Evolutionary conservation across 2,329 filamentous ascomycete genomes (phyloP).

Genomic region (Triangularia verruculosa): DNA sequence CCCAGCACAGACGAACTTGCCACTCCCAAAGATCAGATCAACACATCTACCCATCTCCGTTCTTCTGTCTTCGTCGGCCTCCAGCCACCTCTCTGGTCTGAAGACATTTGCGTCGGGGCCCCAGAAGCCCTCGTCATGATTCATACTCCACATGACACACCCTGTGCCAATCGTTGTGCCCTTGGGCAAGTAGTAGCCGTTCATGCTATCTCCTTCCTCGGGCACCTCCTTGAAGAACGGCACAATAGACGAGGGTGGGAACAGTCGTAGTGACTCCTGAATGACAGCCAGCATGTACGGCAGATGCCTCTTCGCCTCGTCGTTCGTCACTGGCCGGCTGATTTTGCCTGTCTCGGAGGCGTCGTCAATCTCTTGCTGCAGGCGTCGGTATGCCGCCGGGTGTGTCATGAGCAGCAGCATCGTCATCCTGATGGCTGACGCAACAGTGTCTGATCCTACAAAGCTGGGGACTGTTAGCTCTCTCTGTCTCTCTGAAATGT

Average conservation of each 20-base stretch:
- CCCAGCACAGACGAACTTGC: slow-evolving; percentile 22
- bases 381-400: slow-evolving; percentile 43
- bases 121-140: slow-evolving; percentile 12
- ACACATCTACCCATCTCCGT: slow-evolving; percentile 13
- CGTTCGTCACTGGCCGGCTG: slow-evolving; percentile 7
- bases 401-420: slow-evolving; percentile 51
- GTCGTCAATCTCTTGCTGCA: slow-evolving; percentile 49
- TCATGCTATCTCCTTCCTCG: background rate
- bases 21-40: slow-evolving; percentile 20
- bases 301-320: slow-evolving; percentile 5
- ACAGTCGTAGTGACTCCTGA: background rate
- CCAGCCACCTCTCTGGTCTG: slow-evolving; percentile 22
- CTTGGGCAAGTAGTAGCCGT: slow-evolving; percentile 8
- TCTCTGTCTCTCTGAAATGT: no score
- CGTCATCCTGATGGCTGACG: slow-evolving; percentile 41
- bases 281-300: slow-evolving; percentile 1
- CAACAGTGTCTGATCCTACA: slow-evolving; percentile 39
- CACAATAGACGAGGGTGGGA: background rate
- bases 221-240: slow-evolving; percentile 17
- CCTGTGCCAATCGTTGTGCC: slow-evolving; percentile 14
- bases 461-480: slow-evolving; percentile 21
- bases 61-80: background rate
- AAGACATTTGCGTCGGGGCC: slow-evolving; percentile 20
- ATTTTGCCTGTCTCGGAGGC: slow-evolving; percentile 17
- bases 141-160: slow-evolving; percentile 3